These are phyloP conservation scores for Spatholobus suberectus DNA, from an alignment of 306 rosid genomes.

Conservation along the genomic window DNA sequence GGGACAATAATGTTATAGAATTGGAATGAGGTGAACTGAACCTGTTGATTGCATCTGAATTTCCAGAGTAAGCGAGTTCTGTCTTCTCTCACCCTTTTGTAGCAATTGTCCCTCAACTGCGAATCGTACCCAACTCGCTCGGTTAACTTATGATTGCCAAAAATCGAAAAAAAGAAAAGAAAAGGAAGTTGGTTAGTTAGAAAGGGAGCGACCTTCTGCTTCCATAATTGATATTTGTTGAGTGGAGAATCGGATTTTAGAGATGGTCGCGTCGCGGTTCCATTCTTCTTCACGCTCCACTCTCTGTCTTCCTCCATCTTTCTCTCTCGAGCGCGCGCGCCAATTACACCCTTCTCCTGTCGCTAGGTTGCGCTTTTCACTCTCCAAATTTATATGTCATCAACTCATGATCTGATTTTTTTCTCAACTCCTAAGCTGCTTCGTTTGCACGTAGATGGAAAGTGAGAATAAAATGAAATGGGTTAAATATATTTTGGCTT, in stretches of 20 bases:
- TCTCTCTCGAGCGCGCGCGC: not conserved
- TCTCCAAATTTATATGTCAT: not conserved
- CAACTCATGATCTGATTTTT: too few relatives aligned
- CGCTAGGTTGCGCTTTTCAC: not conserved
- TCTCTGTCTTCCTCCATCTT: slow-evolving; percentile 16
- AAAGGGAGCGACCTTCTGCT: slow-evolving; percentile 56
- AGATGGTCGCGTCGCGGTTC: slow-evolving; percentile 37
- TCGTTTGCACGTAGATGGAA: too few relatives aligned
- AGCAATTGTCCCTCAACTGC: slow-evolving; percentile 82
- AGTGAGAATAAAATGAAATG: too few relatives aligned
- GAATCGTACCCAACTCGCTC: not conserved
- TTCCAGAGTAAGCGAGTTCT: slow-evolving; percentile 84
- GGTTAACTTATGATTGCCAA: not conserved
- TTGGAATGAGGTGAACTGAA: not conserved
- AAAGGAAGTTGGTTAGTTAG: not conserved
- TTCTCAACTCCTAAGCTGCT: too few relatives aligned
- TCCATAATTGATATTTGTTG: slow-evolving; percentile 66
- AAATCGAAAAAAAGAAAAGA: not conserved
- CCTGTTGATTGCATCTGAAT: slow-evolving; percentile 48
- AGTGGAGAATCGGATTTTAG: slow-evolving; percentile 59
- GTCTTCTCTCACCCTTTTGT: slow-evolving; percentile 72
- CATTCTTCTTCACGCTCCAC: not conserved
- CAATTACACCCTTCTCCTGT: too few relatives aligned
- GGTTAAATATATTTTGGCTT: too few relatives aligned
- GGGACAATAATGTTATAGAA: not conserved